These are phyloP conservation scores for Panicum miliaceum DNA, from an alignment of 176 grass and related monocot genomes.

Conservation along the genomic window DNA sequence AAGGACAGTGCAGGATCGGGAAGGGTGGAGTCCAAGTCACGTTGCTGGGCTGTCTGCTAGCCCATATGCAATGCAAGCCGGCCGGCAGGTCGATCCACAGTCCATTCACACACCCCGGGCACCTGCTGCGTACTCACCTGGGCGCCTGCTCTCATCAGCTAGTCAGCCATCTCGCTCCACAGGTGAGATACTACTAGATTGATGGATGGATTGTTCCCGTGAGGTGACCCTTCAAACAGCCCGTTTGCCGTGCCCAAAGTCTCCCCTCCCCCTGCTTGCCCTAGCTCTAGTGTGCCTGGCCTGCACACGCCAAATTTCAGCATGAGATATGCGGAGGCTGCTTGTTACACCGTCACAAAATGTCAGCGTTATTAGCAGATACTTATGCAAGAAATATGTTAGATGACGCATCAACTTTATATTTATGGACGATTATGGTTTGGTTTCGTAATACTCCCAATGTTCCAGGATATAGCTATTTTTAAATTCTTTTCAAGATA, in stretches of 20 bases:
- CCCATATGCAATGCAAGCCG: not conserved
- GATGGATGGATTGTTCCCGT: conserved; percentile 72
- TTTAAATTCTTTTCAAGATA: too few relatives aligned
- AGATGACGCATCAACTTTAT: too few relatives aligned
- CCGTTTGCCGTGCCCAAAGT: conserved; percentile 27
- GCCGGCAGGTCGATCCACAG: conserved; percentile 29
- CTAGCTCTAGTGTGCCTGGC: not conserved
- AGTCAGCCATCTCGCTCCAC: conserved; percentile 3
- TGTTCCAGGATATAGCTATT: too few relatives aligned
- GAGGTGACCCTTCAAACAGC: conserved; percentile 66
- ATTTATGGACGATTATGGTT: too few relatives aligned
- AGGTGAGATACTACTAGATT: conserved; percentile 19
- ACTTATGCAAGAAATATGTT: too few relatives aligned
- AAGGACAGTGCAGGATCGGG: conserved; percentile 52
- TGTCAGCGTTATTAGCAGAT: too few relatives aligned
- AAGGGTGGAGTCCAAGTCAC: conserved; percentile 74
- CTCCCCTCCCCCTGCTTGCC: not conserved
- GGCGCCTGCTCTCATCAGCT: too few relatives aligned
- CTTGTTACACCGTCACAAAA: too few relatives aligned
- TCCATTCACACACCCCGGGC: conserved; percentile 36
- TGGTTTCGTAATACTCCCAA: too few relatives aligned
- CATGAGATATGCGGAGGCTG: not conserved
- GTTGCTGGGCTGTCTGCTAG: conserved; percentile 63
- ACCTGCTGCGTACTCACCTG: not conserved
- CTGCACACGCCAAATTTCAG: not conserved